Evolutionary conservation across 129 eudicot species (phyloP), one percentile per base, ranked within the genome.

Genomic region (Flaveria ramosissima): DNA sequence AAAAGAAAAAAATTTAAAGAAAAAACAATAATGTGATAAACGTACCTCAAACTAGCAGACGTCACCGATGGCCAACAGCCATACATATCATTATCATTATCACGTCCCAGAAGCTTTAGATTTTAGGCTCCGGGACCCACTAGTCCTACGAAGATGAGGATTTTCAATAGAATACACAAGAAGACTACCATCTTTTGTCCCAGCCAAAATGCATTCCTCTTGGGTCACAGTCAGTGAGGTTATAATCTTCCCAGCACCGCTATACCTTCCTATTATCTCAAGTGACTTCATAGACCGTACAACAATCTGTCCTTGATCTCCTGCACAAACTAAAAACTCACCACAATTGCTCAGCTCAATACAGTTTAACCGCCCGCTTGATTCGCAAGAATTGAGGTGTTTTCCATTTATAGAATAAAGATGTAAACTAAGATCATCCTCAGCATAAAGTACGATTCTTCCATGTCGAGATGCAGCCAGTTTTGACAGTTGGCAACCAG

Each of bases 201-300:
- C 99, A n/a, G 97, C 97, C 67, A 95, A 70, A 24, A 95, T 80
- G 69, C 99, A 95, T 82, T 95, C 97, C 83, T 95, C 99, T 48
- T 88, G 90, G 8, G 99, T 95, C 56, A 95, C 99, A 42, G 89
- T 78, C 46, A 95, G 82, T 30, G 97, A 84, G 24, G 88, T 95
- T 53, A 95, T 86, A 19, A 88, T 75, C 79, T 91, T 95, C 47
- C 99, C 99, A 10, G 79, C 74, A 41, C 99, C 97, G 48, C 77
- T 78, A 73, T 87, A 95, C 81, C 86, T 89, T 46, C 82, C 79
- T 27, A 95, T 84, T 15, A 91, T 70, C 75, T 95, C 99, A 26
- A 95, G 96, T 0, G 97, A 85, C 73, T 83, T 83, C 97, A 95
- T 89, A 64, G 96, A 86, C 59, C 99, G 89, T n/a, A 95, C 96